phyloP scores from a whole-genome alignment of 2,329 filamentous ascomycete species.

The Exserohilum turcica region DNA sequence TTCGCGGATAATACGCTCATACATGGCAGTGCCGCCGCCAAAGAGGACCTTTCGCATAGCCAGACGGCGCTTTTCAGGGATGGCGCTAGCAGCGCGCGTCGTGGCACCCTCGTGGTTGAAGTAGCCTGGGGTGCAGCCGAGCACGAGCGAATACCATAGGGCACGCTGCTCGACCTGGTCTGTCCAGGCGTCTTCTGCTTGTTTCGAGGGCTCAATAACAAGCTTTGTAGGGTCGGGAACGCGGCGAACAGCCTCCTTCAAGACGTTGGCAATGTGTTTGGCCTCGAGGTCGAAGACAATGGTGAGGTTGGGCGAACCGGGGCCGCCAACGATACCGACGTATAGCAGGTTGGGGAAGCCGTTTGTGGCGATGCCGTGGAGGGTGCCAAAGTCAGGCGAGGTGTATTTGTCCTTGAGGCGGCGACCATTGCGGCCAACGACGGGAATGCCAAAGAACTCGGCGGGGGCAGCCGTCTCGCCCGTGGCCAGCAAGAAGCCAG shows the following conservation, averaged over 20 bases:
- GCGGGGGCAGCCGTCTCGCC: slow-evolving; percentile 24
- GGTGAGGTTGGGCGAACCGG: slow-evolving; percentile 2
- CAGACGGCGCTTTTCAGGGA: slow-evolving; percentile 1
- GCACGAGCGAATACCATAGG: slow-evolving; percentile 9
- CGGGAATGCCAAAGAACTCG: slow-evolving; percentile 31
- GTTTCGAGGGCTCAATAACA: slow-evolving; percentile 8
- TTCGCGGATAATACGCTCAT: slow-evolving; percentile 8
- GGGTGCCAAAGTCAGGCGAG: slow-evolving; percentile 45
- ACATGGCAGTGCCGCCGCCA: slow-evolving; percentile 9
- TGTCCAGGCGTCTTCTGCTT: slow-evolving; percentile 16
- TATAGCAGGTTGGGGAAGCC: slow-evolving; percentile 27
- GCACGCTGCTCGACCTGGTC: slow-evolving; percentile 8
- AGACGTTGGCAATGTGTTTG: slow-evolving; percentile 1
- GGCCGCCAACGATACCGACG: not conserved
- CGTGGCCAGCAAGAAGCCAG: slow-evolving; percentile 46
- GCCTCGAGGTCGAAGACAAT: slow-evolving; percentile 3
- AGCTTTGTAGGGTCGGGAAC: not conserved
- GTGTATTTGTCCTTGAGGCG: slow-evolving; percentile 54
- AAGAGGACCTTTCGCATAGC: slow-evolving; percentile 8
- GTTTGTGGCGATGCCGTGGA: slow-evolving; percentile 48
- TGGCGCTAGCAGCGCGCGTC: not conserved
- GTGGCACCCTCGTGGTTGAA: slow-evolving; percentile 14
- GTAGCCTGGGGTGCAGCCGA: slow-evolving; percentile 19
- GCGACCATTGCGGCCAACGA: slow-evolving; percentile 52
- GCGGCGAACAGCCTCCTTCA: slow-evolving; percentile 1